Conservation (phyloP, 768 basidiomycete species). For the Mrakia frigida region DNA sequence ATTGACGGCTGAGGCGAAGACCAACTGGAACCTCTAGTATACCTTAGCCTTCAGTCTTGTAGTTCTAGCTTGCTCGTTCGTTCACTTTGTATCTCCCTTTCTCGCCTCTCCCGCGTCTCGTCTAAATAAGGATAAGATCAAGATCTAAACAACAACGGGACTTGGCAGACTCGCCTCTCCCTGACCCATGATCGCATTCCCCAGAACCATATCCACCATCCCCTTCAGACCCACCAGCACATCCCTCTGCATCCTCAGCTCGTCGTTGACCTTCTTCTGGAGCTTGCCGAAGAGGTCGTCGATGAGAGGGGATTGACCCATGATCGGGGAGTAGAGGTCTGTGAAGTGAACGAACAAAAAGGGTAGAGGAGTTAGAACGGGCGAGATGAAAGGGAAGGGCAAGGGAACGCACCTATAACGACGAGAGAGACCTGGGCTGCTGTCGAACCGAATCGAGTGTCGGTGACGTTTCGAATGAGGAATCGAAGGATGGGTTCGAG, state of each 20-base stretch:
- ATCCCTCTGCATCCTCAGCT: constrained; percentile 83
- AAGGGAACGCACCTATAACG: constrained; percentile 64
- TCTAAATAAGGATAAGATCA: no score
- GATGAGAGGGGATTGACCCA: constrained; percentile 91
- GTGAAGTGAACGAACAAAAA: constrained; percentile 1
- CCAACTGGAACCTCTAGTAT: neutral
- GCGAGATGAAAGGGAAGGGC: neutral
- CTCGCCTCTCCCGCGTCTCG: no score
- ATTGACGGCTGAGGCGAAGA: neutral
- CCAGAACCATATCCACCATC: constrained; percentile 31
- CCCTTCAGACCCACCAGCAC: constrained; percentile 44
- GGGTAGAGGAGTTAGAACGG: constrained; percentile 4
- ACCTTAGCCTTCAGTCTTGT: no score
- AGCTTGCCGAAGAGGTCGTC: constrained; percentile 77
- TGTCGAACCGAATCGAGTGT: constrained; percentile 87
- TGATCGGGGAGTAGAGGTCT: constrained; percentile 87
- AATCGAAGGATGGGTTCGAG: constrained; percentile 86
- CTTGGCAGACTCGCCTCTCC: neutral
- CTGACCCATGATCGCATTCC: constrained; percentile 24
- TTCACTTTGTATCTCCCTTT: neutral
- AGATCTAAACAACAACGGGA: neutral
- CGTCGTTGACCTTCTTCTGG: constrained; percentile 74
- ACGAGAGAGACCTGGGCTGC: constrained; percentile 73
- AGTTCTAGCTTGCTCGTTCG: neutral
- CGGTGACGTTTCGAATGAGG: constrained; percentile 73